Evolutionary conservation across 2,329 filamentous ascomycete species (phyloP).

Genomic region (Knufia fluminis): DNA sequence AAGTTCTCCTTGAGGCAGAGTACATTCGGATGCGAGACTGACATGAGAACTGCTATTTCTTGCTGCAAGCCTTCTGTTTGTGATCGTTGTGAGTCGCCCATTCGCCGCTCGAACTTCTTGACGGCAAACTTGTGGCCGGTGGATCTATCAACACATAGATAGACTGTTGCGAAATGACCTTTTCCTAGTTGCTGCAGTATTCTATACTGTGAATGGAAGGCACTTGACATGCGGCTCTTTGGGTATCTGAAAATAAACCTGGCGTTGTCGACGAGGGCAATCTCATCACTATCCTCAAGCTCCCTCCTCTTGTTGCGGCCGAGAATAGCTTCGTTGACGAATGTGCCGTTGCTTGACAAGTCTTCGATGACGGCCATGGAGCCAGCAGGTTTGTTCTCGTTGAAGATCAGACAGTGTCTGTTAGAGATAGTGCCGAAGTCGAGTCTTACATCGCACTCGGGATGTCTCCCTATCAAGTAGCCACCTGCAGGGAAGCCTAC

Average conservation of each 20-base stretch:
- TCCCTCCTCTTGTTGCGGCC: slow-evolving; percentile 88
- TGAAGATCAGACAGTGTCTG: slow-evolving; percentile 48
- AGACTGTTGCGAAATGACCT: slow-evolving; percentile 91
- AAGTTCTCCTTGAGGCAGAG: slow-evolving; percentile 93
- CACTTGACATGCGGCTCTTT: slow-evolving; percentile 58
- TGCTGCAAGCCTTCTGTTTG: slow-evolving; percentile 83
- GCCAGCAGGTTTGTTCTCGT: slow-evolving; percentile 49
- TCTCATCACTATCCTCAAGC: slow-evolving; percentile 80
- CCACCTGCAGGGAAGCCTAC: slow-evolving; percentile 60
- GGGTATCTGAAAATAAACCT: slow-evolving; percentile 91
- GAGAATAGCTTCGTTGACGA: slow-evolving; percentile 82
- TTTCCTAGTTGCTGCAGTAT: slow-evolving; percentile 80
- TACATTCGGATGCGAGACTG: slow-evolving; percentile 89
- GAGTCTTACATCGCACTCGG: slow-evolving; percentile 77
- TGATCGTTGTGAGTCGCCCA: slow-evolving; percentile 70
- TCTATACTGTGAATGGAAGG: slow-evolving; percentile 78
- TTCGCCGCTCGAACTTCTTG: slow-evolving; percentile 84
- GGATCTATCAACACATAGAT: slow-evolving; percentile 76
- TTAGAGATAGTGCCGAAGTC: slow-evolving; percentile 78
- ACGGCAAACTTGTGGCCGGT: slow-evolving; percentile 79
- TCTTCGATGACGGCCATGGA: slow-evolving; percentile 74
- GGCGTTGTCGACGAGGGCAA: slow-evolving; percentile 74
- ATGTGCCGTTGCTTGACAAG: slow-evolving; percentile 91
- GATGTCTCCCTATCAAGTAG: slow-evolving; percentile 85
- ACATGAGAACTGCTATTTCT: slow-evolving; percentile 93